Conservation (phyloP, 768 basidiomycete genomes). For the Russula sp. region DNA sequence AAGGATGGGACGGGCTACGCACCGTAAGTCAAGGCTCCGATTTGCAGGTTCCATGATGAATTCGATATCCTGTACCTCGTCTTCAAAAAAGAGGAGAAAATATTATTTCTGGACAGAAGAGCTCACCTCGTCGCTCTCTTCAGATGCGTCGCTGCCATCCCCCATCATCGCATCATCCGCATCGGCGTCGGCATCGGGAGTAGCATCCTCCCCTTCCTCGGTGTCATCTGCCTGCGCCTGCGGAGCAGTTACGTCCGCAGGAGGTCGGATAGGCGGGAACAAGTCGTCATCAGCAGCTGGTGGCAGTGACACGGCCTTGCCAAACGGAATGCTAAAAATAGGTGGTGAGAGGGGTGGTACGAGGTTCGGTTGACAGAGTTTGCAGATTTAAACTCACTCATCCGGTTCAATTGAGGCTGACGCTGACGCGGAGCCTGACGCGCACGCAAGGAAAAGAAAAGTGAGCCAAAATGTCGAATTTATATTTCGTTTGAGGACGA, state of each 20-base stretch:
- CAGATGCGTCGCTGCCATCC: constrained; percentile 43
- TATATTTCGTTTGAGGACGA: constrained; percentile 24
- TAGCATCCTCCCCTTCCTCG: constrained; percentile 21
- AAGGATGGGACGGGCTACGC: constrained; percentile 28
- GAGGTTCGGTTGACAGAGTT: background rate
- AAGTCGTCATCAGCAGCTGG: constrained; percentile 23
- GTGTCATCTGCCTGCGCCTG: constrained; percentile 25
- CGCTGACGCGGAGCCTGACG: background rate
- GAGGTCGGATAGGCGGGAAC: constrained; percentile 18
- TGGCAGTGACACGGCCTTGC: background rate
- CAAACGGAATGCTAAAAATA: constrained; percentile 21
- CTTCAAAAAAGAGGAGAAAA: background rate
- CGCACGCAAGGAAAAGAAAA: constrained; percentile 18
- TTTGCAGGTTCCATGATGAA: constrained; percentile 82
- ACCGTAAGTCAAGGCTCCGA: constrained; percentile 76
- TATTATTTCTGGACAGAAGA: constrained; percentile 44
- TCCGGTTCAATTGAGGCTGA: constrained; percentile 23
- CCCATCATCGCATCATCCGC: constrained; percentile 38
- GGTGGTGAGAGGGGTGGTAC: constrained; percentile 7
- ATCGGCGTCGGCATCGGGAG: constrained; percentile 23
- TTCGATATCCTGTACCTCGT: constrained; percentile 65
- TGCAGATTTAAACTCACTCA: constrained; percentile 26
- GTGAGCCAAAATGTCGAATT: constrained; percentile 28
- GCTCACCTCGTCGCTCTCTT: constrained; percentile 42
- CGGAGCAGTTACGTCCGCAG: constrained; percentile 28